These are phyloP conservation scores for Phytophthora sp. DNA, from an alignment of 352 stramenopile species.

Conservation along the genomic window DNA sequence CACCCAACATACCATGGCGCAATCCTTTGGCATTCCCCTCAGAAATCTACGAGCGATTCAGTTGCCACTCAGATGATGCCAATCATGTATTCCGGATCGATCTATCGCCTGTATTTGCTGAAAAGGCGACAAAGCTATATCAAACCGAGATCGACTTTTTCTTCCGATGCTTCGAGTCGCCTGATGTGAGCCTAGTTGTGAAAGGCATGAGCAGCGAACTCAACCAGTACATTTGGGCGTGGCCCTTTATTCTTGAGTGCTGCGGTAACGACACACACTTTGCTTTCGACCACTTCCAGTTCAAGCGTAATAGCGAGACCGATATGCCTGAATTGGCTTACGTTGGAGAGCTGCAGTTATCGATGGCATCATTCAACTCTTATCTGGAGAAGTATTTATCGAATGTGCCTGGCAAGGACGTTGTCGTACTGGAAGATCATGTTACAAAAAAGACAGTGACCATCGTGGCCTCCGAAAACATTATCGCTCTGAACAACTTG, in stretches of 20 bases:
- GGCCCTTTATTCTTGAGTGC: constrained; percentile 82
- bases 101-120: constrained; percentile 57
- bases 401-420: constrained; percentile 53
- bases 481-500: constrained; percentile 78
- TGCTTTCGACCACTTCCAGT: constrained; percentile 82
- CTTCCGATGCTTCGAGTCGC: constrained; percentile 75
- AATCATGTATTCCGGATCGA: constrained; percentile 75
- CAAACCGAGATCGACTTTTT: constrained; percentile 75
- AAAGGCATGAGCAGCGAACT: constrained; percentile 83
- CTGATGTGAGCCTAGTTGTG: constrained; percentile 78
- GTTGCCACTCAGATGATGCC: constrained; percentile 55
- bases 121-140: constrained; percentile 54
- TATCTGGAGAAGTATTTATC: constrained; percentile 83
- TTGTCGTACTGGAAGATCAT: constrained; percentile 72
- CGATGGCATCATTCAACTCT: constrained; percentile 75
- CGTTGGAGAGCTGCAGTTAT: constrained; percentile 68
- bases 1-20: constrained; percentile 59
- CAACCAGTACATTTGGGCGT: constrained; percentile 85
- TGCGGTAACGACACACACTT: constrained; percentile 74
- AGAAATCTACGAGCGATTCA: constrained; percentile 61
- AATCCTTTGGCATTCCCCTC: constrained; percentile 55
- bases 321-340: constrained; percentile 68
- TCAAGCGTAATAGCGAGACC: constrained; percentile 53
- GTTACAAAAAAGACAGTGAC: constrained; percentile 73
- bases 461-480: constrained; percentile 70